Base-by-base conservation (phyloP, 345 rosid genomes). In the Lepidium aucheri region DNA sequence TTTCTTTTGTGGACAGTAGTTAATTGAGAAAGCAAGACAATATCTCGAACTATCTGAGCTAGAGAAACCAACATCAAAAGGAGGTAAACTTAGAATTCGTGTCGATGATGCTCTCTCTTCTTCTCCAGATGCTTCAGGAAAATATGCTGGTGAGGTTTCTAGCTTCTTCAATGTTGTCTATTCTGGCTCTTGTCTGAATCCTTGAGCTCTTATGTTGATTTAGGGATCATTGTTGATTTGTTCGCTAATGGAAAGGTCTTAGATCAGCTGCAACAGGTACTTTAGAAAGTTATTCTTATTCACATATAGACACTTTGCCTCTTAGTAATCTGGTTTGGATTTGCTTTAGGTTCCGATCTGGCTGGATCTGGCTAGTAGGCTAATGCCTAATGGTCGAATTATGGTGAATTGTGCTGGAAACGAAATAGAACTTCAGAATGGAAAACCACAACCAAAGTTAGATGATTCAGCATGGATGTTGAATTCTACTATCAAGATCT, bases 401-500 rank as follows among this genome's bases (percentile, higher is more conserved):
- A 89, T 92, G 91, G 93, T 86, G 73, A 89, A 89, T 35, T 89
- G 95, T 72, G 96, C 88, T 22, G 95, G 95, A 42, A 73, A 81
- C 35, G 63, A 76, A 42, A 60, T 49, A 58, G 77, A 65, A 42
- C 53, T 55, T 5, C 20, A 43, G 13, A 63, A 74, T 54, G 80
- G 62, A 14, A 74, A 65, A 69, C 38, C 49, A 0, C 41, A 7
- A 5, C 40, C 61, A 33, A 34, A 51, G 62, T 65, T 79, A 45
- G 58, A 33, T 61, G 81, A 78, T 69, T 69, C 68, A 9, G 61
- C 32, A 0, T 82, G 91, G 90, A 68, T 53, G 58, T 59, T 75
- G 59, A 86, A 89, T 79, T 66, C 83, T 17, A 84, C 92, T 1
- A 72, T 92, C 81, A 81, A 68, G 81, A 80, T 89, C 24, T 62